Base-by-base conservation (phyloP, 306 rosid genomes). In the Biancaea sappan region DNA sequence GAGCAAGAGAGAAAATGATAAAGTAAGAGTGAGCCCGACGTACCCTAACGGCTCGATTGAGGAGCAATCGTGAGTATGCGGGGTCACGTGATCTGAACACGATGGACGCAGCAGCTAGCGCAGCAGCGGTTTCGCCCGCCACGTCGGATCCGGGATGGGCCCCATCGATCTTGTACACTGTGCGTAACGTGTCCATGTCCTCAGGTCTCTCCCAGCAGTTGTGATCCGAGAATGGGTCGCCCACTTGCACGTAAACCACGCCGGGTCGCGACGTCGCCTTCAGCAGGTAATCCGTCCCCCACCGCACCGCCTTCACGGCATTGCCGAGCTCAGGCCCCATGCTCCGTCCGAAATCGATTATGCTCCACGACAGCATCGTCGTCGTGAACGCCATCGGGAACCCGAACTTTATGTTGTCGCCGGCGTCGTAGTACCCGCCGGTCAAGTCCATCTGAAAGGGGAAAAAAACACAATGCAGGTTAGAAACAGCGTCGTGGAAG, bases 121-220 rank as follows among this genome's bases (percentile, higher is more conserved):
- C 99, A 69, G 99, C 99, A 16, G 99, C 96, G 3, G 99, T 87
- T 81, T 94, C 99, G 0, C 96, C 99, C 9, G 97, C 99, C 85
- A 94, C 99, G 86, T 94, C 99, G 51, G 99, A 94, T 0, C 99
- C 99, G 0, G 96, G 96, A 64, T 88, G 96, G 83, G 88, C 68
- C 86, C 79, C 73, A 51, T 92, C 99, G 21, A 94, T 80, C 73
- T 82, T 86, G 76, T 74, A 94, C 73, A 70, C 96, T 1, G 95
- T 85, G 14, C 99, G 96, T 8, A 85, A 77, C 59, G 99, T 94
- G 71, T 94, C 99, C 99, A 92, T 94, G 79, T 94, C 99, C 65
- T 94, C 99, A 0, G 99, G 97, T 26, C 99, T 80, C 82, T 94
- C 99, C 99, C 99, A 94, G 25, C 99, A 94, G 88, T 87, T 92